Percentiles rank a stretch among this genome's conserved stretches.
Evolutionary conservation across 1,284 basidiomycete genomes (phyloP).

Genomic region (Apiotrichum mycotoxinovorans): DNA sequence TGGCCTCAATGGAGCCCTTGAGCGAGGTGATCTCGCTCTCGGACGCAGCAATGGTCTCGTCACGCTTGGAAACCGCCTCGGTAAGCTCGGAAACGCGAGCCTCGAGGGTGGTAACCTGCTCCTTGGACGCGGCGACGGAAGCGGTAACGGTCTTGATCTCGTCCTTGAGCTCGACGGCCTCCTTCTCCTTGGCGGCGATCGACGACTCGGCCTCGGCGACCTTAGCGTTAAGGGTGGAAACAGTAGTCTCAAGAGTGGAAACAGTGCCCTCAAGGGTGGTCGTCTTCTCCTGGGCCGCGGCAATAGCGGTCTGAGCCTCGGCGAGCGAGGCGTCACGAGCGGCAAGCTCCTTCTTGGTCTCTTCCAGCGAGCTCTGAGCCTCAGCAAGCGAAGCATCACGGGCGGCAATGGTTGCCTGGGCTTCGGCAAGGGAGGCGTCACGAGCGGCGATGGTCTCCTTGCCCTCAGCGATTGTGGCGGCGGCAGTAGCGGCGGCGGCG

Average conservation of each 20-base stretch:
- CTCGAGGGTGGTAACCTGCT: slow-evolving; percentile 1
- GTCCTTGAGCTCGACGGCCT: not conserved
- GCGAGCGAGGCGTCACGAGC: not conserved
- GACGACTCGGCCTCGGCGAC: not conserved
- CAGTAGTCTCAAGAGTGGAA: not conserved
- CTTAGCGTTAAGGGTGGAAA: not conserved
- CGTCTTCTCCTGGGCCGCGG: not conserved
- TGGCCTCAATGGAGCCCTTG: not conserved
- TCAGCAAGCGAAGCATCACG: not conserved
- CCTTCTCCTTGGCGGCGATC: not conserved
- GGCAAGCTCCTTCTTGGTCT: not conserved
- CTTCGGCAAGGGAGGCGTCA: not conserved
- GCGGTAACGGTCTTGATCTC: not conserved
- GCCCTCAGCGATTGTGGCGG: not conserved
- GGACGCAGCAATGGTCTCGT: not conserved
- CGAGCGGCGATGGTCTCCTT: not conserved
- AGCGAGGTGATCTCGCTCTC: not conserved
- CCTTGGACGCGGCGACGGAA: not conserved
- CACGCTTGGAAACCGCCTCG: not conserved
- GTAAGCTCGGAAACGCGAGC: not conserved
- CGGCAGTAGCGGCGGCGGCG: not conserved
- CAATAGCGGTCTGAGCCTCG: not conserved
- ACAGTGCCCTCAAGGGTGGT: not conserved
- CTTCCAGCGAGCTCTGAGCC: not conserved
- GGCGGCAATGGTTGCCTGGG: not conserved